Conservation (phyloP, 768 basidiomycete species). For the Strobilomyces dryophilus region DNA sequence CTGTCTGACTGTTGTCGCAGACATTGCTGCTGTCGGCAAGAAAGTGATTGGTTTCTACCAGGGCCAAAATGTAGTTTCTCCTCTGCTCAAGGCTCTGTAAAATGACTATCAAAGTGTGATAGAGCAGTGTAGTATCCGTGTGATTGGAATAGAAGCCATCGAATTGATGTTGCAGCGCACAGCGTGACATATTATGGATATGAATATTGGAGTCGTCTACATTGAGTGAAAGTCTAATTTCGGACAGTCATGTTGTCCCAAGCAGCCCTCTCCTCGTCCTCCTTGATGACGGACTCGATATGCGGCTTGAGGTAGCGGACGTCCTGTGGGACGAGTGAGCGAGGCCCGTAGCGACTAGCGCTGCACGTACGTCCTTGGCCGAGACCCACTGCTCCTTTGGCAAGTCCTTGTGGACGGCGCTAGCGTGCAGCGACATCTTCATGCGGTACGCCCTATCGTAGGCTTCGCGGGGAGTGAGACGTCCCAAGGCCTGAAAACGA, state of each 20-base stretch:
- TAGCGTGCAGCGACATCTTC: conserved; percentile 72
- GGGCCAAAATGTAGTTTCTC: conserved; percentile 68
- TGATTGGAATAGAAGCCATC: conserved; percentile 6
- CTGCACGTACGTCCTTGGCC: conserved; percentile 60
- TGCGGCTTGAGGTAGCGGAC: conserved; percentile 82
- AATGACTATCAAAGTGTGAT: conserved; percentile 3
- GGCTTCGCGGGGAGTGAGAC: conserved; percentile 71
- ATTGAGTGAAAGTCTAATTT: conserved; percentile 45
- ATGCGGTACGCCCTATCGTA: conserved; percentile 93
- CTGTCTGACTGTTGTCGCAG: conserved; percentile 30
- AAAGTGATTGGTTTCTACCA: conserved; percentile 87
- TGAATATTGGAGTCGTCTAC: conserved; percentile 23
- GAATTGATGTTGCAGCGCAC: background rate
- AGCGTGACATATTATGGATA: conserved; percentile 15
- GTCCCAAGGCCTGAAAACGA: conserved; percentile 65
- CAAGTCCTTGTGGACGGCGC: conserved; percentile 73
- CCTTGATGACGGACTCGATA: conserved; percentile 66
- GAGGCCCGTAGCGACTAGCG: background rate
- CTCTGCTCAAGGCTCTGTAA: conserved; percentile 68
- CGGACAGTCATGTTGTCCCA: conserved; percentile 82
- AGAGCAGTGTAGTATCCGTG: conserved; percentile 12
- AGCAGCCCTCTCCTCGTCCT: conserved; percentile 68
- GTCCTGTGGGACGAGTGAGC: conserved; percentile 52
- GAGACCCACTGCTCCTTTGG: conserved; percentile 80
- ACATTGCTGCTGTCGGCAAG: conserved; percentile 78